Evolutionary conservation across 2,329 filamentous ascomycete genomes (phyloP).

Genomic region (Paraconiothyrium brasiliense): DNA sequence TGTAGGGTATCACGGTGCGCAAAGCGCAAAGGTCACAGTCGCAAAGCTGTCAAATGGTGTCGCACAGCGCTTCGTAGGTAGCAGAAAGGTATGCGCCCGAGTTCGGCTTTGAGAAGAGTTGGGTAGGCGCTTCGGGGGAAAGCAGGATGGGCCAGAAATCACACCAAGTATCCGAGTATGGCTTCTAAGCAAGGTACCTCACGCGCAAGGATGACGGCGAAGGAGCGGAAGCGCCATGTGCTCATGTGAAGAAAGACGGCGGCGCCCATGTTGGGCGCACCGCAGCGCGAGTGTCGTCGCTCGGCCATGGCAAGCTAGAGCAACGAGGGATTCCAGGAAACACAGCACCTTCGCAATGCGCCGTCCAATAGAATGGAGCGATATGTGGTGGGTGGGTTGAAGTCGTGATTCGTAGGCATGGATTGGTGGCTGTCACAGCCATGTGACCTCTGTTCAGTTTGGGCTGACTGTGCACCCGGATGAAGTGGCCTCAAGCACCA

Average conservation of each 20-base stretch:
- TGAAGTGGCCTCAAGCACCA: neutral
- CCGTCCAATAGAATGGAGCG: slow-evolving; percentile 42
- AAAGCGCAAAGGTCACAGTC: neutral
- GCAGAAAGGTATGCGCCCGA: neutral
- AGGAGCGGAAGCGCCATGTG: neutral
- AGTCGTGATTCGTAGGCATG: slow-evolving; percentile 49
- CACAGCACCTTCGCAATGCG: slow-evolving; percentile 44
- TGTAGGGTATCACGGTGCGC: neutral
- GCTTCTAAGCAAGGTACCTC: slow-evolving; percentile 33
- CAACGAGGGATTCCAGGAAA: slow-evolving; percentile 46
- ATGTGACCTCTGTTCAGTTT: slow-evolving; percentile 48
- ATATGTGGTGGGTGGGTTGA: slow-evolving; percentile 47
- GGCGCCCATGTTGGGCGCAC: slow-evolving; percentile 31
- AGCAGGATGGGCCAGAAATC: slow-evolving; percentile 23
- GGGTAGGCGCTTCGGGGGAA: slow-evolving; percentile 25
- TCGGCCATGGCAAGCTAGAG: slow-evolving; percentile 49
- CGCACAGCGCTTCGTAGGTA: neutral
- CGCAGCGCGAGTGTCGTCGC: slow-evolving; percentile 37
- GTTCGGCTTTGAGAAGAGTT: neutral
- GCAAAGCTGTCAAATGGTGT: neutral
- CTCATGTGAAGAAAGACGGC: slow-evolving; percentile 42
- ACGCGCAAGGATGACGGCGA: slow-evolving; percentile 31
- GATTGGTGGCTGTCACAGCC: slow-evolving; percentile 50
- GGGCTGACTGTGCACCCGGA: slow-evolving; percentile 34
- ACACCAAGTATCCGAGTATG: slow-evolving; percentile 25